Conservation (phyloP, 768 basidiomycete genomes). For the Crepidotus variabilis region DNA sequence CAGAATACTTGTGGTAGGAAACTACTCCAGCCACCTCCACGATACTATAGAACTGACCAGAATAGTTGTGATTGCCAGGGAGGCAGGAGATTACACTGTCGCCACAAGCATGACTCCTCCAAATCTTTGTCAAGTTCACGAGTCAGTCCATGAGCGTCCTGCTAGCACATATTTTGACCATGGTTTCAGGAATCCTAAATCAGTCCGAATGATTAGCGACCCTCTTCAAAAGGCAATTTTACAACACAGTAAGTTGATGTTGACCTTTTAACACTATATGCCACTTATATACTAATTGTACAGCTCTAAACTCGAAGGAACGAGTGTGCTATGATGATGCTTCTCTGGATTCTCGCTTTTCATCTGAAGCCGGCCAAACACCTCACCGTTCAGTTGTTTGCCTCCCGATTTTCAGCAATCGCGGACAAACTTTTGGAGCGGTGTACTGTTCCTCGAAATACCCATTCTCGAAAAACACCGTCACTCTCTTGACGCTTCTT, state of each 20-base stretch:
- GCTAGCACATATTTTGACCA: conserved; percentile 2
- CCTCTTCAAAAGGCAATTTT: conserved; percentile 66
- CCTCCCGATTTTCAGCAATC: conserved; percentile 69
- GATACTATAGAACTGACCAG: neutral
- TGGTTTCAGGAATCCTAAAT: conserved; percentile 48
- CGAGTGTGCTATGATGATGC: conserved; percentile 59
- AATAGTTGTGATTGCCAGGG: conserved; percentile 60
- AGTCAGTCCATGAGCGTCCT: conserved; percentile 38
- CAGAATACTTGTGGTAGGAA: conserved; percentile 53
- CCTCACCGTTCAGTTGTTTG: conserved; percentile 60
- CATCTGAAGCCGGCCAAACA: conserved; percentile 63
- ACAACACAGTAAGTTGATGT: conserved; percentile 47
- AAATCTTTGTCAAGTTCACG: conserved; percentile 61
- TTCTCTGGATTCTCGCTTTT: conserved; percentile 61
- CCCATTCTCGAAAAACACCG: conserved; percentile 56
- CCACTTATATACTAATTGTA: conserved; percentile 3
- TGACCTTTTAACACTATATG: neutral
- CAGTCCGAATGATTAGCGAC: conserved; percentile 55
- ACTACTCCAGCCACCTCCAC: neutral
- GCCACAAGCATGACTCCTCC: conserved; percentile 63
- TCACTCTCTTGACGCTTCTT: conserved; percentile 59
- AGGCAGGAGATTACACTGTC: conserved; percentile 68
- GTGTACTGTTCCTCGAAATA: conserved; percentile 66
- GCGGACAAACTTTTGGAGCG: conserved; percentile 72
- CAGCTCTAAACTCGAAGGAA: conserved; percentile 67